phyloP scores from a whole-genome alignment of 2,329 filamentous ascomycete genomes.

The Plenodomus lindquistii region DNA sequence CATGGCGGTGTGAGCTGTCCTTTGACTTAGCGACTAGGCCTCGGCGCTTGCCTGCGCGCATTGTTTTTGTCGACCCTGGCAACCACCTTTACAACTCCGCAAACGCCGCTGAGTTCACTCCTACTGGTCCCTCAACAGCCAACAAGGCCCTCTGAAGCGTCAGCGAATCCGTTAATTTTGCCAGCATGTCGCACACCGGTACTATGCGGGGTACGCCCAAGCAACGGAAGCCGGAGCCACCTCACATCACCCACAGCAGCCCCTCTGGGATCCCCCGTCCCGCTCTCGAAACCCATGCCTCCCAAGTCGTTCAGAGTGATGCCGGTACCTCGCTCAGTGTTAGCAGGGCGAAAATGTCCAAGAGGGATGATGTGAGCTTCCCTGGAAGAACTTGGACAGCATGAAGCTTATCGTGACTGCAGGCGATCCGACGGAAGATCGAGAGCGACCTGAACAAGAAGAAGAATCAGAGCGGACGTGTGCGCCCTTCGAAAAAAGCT shows the following conservation, averaged over 20 bases:
- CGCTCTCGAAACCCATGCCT: conserved; percentile 61
- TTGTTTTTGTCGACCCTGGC: conserved; percentile 33
- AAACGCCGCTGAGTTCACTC: conserved; percentile 18
- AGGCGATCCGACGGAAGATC: conserved; percentile 97
- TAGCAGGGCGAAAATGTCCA: conserved; percentile 93
- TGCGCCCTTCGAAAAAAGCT: conserved; percentile 86
- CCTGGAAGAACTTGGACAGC: conserved; percentile 5
- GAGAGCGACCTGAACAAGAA: conserved; percentile 98
- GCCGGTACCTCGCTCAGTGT: conserved; percentile 75
- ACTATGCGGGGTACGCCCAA: conserved; percentile 75
- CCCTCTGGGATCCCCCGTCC: conserved; percentile 75
- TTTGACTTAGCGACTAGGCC: conserved; percentile 2
- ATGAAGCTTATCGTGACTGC: conserved; percentile 22
- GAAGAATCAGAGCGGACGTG: conserved; percentile 77
- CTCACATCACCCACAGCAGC: conserved; percentile 61
- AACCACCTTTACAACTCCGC: conserved; percentile 24
- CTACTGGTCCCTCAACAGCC: conserved; percentile 21
- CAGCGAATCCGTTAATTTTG: conserved; percentile 17
- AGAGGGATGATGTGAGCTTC: conserved; percentile 89
- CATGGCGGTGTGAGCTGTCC: background rate
- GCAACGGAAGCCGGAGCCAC: conserved; percentile 60
- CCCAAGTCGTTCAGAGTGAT: conserved; percentile 59
- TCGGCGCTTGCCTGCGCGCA: conserved; percentile 19
- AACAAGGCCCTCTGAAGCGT: conserved; percentile 25
- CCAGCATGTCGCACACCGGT: conserved; percentile 62